These are phyloP conservation scores for Lecanicillium sp. DNA, from an alignment of 2,329 filamentous ascomycete species.

Conservation along the genomic window DNA sequence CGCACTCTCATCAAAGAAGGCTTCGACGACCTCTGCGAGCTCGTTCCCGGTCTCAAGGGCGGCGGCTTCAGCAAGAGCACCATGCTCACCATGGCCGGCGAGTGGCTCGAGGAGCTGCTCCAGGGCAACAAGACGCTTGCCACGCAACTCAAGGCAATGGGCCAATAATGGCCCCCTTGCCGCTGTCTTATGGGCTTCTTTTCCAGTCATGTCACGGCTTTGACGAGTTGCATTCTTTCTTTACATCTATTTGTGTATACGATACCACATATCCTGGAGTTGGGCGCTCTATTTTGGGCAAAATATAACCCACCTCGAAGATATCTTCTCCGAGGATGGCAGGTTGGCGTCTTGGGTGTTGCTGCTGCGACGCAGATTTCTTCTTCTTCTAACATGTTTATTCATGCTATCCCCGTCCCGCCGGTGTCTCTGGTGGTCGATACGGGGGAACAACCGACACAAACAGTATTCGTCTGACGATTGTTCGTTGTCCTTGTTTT, in stretches of 20 bases:
- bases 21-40: conserved; percentile 70
- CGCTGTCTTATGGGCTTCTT: background rate
- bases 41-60: conserved; percentile 68
- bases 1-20: conserved; percentile 75
- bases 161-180: conserved; percentile 17
- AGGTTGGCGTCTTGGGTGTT: too few relatives aligned
- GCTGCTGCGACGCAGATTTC: too few relatives aligned
- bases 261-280: conserved; percentile 4
- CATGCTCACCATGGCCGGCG: conserved; percentile 67
- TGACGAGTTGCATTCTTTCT: background rate
- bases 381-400: too few relatives aligned
- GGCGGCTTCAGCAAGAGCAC: conserved; percentile 80
- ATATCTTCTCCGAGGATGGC: too few relatives aligned
- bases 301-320: background rate
- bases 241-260: background rate
- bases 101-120: conserved; percentile 70
- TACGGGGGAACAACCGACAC: too few relatives aligned
- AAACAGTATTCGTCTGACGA: too few relatives aligned
- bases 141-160: conserved; percentile 40
- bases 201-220: background rate
- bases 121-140: conserved; percentile 59
- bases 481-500: too few relatives aligned
- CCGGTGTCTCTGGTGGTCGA: too few relatives aligned
- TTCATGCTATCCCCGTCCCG: too few relatives aligned
- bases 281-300: conserved; percentile 8